Conservation (phyloP, 148 eudicot species). For the Linanthus parryae region DNA sequence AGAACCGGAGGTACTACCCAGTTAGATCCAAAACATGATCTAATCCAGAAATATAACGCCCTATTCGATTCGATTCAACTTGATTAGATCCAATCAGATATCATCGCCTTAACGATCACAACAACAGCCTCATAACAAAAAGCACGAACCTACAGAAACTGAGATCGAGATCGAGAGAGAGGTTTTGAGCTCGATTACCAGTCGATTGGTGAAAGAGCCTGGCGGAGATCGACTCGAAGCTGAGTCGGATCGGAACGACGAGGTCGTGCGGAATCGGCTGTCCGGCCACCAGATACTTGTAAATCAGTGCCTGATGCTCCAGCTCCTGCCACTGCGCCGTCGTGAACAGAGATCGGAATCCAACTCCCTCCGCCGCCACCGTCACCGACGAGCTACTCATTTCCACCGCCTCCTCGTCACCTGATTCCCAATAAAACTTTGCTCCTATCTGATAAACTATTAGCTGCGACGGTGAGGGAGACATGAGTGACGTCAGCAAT, state of each 20-base stretch:
- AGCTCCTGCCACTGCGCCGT: constrained; percentile 54
- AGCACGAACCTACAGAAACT: background rate
- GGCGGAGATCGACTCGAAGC: constrained; percentile 37
- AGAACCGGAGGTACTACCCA: no score
- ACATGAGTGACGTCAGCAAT: background rate
- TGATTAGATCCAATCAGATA: no score
- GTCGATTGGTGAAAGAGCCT: constrained; percentile 34
- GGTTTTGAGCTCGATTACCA: constrained; percentile 12
- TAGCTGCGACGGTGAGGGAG: background rate
- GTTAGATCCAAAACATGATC: background rate
- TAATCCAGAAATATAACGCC: constrained; percentile 6
- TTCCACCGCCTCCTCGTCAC: background rate
- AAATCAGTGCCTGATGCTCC: constrained; percentile 48
- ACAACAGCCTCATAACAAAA: no score
- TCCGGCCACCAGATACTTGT: constrained; percentile 43
- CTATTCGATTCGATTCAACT: no score
- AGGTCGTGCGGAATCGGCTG: constrained; percentile 43
- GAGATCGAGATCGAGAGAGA: background rate
- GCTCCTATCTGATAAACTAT: background rate
- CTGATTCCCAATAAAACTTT: no score
- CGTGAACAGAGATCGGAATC: constrained; percentile 35
- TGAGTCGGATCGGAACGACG: constrained; percentile 35
- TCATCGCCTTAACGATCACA: no score
- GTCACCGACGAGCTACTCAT: constrained; percentile 30
- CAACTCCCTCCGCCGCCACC: constrained; percentile 23